A percentile compares a stretch with the other conserved stretches of the same genome.
phyloP scores from a whole-genome alignment of 208 protist genomes.

The Wallacemonas sp. region DNA sequence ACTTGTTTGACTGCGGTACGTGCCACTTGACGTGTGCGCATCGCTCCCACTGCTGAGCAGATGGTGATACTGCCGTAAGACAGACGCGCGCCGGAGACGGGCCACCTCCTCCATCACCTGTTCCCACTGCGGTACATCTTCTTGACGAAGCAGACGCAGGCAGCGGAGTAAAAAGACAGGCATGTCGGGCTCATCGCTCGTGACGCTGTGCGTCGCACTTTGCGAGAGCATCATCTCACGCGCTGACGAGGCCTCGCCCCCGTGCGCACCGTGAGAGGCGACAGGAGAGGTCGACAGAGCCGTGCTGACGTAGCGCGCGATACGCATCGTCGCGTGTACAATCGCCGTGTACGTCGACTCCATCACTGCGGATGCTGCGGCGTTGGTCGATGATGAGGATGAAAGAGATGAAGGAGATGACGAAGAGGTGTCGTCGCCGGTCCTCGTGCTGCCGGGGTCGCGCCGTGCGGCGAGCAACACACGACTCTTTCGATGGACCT shows the following conservation, averaged over 20 bases:
- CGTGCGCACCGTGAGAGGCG: too few relatives aligned
- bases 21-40: conserved; percentile 50
- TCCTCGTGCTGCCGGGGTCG: too few relatives aligned
- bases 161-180: conserved; percentile 73
- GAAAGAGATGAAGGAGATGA: too few relatives aligned
- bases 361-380: conserved; percentile 42
- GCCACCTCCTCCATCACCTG: conserved; percentile 75
- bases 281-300: conserved; percentile 39
- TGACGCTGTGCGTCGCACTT: conserved; percentile 24
- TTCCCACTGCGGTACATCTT: conserved; percentile 59
- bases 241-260: too few relatives aligned
- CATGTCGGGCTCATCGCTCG: conserved; percentile 67
- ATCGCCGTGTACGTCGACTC: conserved; percentile 77
- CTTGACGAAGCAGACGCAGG: conserved; percentile 57
- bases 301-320: conserved; percentile 53
- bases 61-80: conserved; percentile 85
- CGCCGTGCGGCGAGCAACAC: conserved; percentile 41
- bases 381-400: conserved; percentile 5
- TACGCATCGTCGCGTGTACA: conserved; percentile 56
- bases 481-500: conserved; percentile 63
- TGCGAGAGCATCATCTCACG: background rate
- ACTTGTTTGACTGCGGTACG: conserved; percentile 32
- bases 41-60: conserved; percentile 77
- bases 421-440: too few relatives aligned
- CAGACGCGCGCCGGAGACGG: conserved; percentile 60